Conservation (phyloP, 2,329 filamentous ascomycete genomes). For the Cordyceps javanica region DNA sequence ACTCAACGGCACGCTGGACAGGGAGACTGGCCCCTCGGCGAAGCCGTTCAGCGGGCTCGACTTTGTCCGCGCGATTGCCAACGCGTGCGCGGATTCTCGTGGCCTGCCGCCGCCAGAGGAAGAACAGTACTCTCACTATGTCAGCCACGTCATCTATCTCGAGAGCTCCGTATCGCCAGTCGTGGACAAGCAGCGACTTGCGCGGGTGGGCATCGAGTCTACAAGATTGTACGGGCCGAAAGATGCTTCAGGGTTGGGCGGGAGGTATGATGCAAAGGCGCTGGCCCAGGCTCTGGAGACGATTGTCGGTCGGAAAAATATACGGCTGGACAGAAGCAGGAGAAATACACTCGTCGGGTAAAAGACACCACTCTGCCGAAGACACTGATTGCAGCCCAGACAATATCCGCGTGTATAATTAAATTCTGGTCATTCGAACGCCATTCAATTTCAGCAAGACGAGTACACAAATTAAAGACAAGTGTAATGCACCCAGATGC, state of each 20-base stretch:
- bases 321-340: conserved; percentile 31
- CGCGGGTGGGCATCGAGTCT: conserved; percentile 65
- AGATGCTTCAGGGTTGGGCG: conserved; percentile 34
- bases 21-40: conserved; percentile 71
- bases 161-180: conserved; percentile 63
- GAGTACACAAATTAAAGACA: neutral
- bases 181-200: conserved; percentile 61
- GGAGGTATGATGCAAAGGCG: conserved; percentile 69
- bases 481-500: neutral
- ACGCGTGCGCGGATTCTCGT: conserved; percentile 65
- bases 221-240: conserved; percentile 70
- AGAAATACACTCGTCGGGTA: conserved; percentile 38
- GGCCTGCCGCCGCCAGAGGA: conserved; percentile 33
- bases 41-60: conserved; percentile 67
- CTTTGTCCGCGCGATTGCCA: conserved; percentile 74
- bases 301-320: conserved; percentile 57
- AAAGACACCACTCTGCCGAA: neutral
- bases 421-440: neutral
- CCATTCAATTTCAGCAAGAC: conserved; percentile 4
- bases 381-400: neutral
- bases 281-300: conserved; percentile 70
- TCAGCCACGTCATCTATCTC: conserved; percentile 79
- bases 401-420: neutral
- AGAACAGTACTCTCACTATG: conserved; percentile 57
- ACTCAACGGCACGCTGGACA: conserved; percentile 75